phyloP scores from a whole-genome alignment of 257 asterid genomes.

The Nicotiana sylvestris region DNA sequence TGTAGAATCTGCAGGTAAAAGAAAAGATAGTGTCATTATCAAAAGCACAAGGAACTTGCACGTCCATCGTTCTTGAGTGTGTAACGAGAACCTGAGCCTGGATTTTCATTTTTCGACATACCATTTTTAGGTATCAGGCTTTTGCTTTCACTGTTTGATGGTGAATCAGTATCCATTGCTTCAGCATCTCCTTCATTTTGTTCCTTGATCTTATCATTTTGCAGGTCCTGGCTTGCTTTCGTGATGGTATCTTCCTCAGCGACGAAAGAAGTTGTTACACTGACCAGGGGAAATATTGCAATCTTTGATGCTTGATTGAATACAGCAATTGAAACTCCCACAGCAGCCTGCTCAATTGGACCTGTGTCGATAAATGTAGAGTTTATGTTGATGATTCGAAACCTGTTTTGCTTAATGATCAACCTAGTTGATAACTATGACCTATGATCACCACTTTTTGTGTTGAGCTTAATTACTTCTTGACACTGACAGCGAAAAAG shows the following conservation, averaged over 20 bases:
- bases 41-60: neutral
- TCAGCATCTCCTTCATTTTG: neutral
- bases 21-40: neutral
- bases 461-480: neutral
- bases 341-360: slow-evolving; percentile 62
- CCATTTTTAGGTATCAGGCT: slow-evolving; percentile 42
- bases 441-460: neutral
- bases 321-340: slow-evolving; percentile 69
- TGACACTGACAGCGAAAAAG: too few relatives aligned
- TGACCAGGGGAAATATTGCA: slow-evolving; percentile 66
- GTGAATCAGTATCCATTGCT: neutral
- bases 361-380: slow-evolving; percentile 24
- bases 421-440: neutral
- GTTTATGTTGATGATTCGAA: neutral
- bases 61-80: neutral
- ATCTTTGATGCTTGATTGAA: slow-evolving; percentile 67
- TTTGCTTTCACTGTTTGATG: slow-evolving; percentile 36
- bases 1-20: slow-evolving; percentile 22
- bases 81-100: neutral
- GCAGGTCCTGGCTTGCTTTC: slow-evolving; percentile 2
- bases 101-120: slow-evolving; percentile 10
- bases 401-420: neutral
- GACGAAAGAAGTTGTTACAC: slow-evolving; percentile 67
- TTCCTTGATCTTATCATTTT: slow-evolving; percentile 32
- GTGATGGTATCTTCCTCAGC: slow-evolving; percentile 56